Evolutionary conservation across 805 yeast species (phyloP).

Genomic region (Vanderwaltozyma verrucispora): DNA sequence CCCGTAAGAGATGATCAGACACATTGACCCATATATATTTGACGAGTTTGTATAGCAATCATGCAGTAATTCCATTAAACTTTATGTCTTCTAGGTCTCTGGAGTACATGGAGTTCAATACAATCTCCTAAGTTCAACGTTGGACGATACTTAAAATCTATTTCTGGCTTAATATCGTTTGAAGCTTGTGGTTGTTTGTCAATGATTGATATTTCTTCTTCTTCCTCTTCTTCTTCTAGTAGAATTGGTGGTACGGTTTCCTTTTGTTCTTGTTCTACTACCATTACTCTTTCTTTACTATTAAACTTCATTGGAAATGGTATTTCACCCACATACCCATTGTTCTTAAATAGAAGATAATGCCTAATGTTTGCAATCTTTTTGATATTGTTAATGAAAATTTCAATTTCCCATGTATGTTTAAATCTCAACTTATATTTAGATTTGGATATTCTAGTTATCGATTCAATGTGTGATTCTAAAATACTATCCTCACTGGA

Average conservation of each 20-base stretch:
- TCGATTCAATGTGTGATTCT: conserved; percentile 12
- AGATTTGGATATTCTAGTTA: conserved; percentile 19
- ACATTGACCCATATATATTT: neutral
- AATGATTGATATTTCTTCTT: too few relatives aligned
- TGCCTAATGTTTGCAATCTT: conserved; percentile 18
- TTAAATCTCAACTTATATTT: conserved; percentile 20
- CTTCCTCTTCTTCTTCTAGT: conserved; percentile 10
- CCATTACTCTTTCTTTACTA: conserved; percentile 6
- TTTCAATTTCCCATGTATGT: conserved; percentile 24
- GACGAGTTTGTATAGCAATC: neutral
- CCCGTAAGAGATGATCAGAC: too few relatives aligned
- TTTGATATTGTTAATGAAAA: conserved; percentile 19
- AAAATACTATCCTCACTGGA: neutral
- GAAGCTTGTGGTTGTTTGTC: too few relatives aligned
- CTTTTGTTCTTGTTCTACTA: conserved; percentile 13
- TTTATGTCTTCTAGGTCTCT: conserved; percentile 23
- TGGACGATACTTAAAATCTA: conserved; percentile 15
- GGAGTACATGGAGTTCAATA: conserved; percentile 22
- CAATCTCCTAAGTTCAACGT: conserved; percentile 19
- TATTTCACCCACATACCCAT: neutral
- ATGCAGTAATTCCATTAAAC: neutral
- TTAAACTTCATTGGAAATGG: neutral
- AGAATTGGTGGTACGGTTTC: conserved; percentile 3
- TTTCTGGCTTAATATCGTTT: conserved; percentile 17
- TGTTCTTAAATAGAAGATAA: conserved; percentile 11